These are phyloP conservation scores for Eucalyptus coolabah DNA, from an alignment of 345 rosid genomes.

Conservation along the genomic window DNA sequence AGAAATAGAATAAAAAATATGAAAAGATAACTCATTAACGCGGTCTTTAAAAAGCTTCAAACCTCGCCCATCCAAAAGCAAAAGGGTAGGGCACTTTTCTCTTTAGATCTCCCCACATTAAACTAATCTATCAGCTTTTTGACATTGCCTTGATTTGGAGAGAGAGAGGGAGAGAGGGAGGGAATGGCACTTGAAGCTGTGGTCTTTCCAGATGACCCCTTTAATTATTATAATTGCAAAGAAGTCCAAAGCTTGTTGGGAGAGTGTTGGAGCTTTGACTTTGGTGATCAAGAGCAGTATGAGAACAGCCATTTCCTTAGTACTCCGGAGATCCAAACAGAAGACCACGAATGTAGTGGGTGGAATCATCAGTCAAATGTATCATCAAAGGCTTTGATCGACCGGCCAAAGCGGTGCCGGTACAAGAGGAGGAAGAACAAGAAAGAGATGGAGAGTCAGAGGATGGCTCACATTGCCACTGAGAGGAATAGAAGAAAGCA, in stretches of 20 bases:
- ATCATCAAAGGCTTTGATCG: background rate
- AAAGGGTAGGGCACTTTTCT: background rate
- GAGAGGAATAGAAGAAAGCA: slow-evolving; percentile 89
- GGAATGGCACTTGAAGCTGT: slow-evolving; percentile 68
- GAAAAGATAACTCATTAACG: background rate
- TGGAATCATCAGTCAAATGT: background rate
- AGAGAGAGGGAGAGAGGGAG: background rate
- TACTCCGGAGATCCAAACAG: background rate
- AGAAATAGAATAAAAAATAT: background rate
- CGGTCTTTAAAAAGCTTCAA: slow-evolving; percentile 22
- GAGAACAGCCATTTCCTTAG: background rate
- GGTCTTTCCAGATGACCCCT: slow-evolving; percentile 35
- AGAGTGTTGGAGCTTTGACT: background rate
- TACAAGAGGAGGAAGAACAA: slow-evolving; percentile 50
- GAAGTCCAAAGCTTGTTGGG: background rate
- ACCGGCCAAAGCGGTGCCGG: slow-evolving; percentile 42
- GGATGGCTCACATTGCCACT: slow-evolving; percentile 93
- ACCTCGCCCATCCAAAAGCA: background rate
- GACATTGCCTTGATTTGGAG: background rate
- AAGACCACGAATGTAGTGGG: background rate
- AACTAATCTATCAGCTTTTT: background rate
- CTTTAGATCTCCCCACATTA: background rate
- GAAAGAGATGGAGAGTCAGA: slow-evolving; percentile 72
- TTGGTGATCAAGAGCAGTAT: background rate
- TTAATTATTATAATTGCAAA: background rate